Evolutionary conservation across 2,329 filamentous ascomycete genomes (phyloP).

Genomic region (Trichocomaceae sp.): DNA sequence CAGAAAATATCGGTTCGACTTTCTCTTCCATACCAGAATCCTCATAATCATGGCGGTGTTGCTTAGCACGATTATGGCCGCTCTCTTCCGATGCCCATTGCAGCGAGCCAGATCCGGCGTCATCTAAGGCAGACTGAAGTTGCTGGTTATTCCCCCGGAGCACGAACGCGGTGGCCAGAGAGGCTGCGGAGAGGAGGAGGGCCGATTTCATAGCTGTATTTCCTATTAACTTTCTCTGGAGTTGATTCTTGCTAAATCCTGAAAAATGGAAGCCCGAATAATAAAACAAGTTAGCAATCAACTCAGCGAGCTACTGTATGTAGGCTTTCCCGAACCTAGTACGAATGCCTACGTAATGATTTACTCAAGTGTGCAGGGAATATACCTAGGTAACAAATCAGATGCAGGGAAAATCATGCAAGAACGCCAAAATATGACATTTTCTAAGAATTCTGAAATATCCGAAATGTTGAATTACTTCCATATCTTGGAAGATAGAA

Average conservation of each 20-base stretch:
- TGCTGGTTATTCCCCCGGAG: constrained; percentile 40
- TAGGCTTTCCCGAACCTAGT: not conserved
- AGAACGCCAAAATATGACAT: not conserved
- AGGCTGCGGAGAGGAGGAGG: constrained; percentile 40
- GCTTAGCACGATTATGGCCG: not conserved
- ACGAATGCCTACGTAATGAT: not conserved
- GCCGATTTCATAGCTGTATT: constrained; percentile 40
- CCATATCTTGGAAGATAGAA: too few species aligned
- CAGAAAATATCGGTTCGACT: not conserved
- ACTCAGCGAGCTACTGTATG: not conserved
- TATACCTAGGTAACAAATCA: not conserved
- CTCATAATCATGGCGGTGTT: not conserved
- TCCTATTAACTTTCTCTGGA: not conserved
- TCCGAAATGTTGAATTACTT: too few species aligned
- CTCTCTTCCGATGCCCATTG: not conserved
- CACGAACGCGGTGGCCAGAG: constrained; percentile 43
- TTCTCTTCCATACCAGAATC: not conserved
- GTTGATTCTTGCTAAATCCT: not conserved
- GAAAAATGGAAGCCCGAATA: not conserved
- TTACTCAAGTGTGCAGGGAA: not conserved
- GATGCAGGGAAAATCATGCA: not conserved
- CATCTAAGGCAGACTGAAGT: constrained; percentile 34
- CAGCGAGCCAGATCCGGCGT: not conserved
- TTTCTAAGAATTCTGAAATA: too few species aligned
- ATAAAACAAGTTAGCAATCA: not conserved